Conservation (phyloP, 2,329 filamentous ascomycete species). For the Diaporthe destruens region DNA sequence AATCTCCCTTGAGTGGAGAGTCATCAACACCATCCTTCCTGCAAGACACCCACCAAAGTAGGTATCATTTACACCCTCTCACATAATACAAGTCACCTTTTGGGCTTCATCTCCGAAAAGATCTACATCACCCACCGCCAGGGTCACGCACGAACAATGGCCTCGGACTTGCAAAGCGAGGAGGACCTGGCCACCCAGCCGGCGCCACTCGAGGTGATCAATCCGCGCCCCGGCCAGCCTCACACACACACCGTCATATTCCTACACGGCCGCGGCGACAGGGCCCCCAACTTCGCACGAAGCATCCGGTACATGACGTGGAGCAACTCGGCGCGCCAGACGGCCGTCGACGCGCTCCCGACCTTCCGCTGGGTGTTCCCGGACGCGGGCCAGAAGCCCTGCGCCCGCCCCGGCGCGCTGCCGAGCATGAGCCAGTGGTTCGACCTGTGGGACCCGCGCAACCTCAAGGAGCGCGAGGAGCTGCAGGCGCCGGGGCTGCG, state of each 20-base stretch:
- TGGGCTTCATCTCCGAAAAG: too few relatives aligned
- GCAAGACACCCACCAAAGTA: background rate
- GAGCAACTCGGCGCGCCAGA: constrained; percentile 49
- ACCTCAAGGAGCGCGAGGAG: constrained; percentile 57
- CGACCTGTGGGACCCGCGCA: constrained; percentile 59
- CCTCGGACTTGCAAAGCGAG: constrained; percentile 31
- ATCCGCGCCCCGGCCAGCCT: constrained; percentile 41
- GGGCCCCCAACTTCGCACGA: constrained; percentile 49
- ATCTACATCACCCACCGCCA: too few relatives aligned
- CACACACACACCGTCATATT: constrained; percentile 60
- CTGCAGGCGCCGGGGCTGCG: constrained; percentile 56
- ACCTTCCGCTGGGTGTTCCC: constrained; percentile 64
- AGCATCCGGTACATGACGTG: constrained; percentile 46
- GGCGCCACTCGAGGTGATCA: background rate
- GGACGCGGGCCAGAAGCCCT: constrained; percentile 46
- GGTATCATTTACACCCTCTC: background rate
- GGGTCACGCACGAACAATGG: constrained; percentile 5
- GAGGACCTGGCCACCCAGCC: background rate
- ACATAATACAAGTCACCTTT: background rate
- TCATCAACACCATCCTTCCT: background rate
- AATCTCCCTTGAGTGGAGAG: background rate
- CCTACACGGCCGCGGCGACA: constrained; percentile 60
- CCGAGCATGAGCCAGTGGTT: constrained; percentile 59
- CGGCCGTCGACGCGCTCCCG: constrained; percentile 57
- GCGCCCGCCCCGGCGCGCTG: constrained; percentile 46